These are phyloP conservation scores for Rhynchospora pubera DNA, from an alignment of 176 grass and related monocot genomes.

Conservation along the genomic window DNA sequence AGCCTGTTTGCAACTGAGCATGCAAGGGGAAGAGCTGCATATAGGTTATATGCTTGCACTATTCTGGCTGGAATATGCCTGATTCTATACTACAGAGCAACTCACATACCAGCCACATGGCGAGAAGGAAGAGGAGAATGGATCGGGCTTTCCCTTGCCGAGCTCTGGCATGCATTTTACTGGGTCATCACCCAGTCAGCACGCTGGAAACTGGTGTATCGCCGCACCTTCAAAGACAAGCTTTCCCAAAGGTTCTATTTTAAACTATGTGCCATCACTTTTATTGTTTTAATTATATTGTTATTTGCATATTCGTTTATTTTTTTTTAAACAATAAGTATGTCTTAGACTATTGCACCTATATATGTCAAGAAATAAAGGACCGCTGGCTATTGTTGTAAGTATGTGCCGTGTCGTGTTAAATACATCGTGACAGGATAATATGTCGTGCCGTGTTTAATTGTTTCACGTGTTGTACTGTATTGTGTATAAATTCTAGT, in stretches of 20 bases:
- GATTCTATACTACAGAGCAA: conserved; percentile 40
- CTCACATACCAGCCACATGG: conserved; percentile 21
- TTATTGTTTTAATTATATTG: neutral
- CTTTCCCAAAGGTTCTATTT: conserved; percentile 49
- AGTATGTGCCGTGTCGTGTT: too few relatives aligned
- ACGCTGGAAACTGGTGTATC: conserved; percentile 45
- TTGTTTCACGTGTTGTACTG: too few relatives aligned
- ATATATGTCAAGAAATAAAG: too few relatives aligned
- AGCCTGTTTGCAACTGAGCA: conserved; percentile 48
- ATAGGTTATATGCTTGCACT: conserved; percentile 39
- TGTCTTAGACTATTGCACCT: too few relatives aligned
- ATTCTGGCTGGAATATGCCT: conserved; percentile 38
- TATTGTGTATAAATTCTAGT: too few relatives aligned
- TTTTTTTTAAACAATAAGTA: too few relatives aligned
- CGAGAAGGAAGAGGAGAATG: conserved; percentile 27
- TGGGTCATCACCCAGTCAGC: conserved; percentile 66
- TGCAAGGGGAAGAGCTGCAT: conserved; percentile 20
- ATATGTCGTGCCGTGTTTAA: too few relatives aligned
- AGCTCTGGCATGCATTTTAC: conserved; percentile 68
- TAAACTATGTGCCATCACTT: neutral
- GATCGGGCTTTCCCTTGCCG: conserved; percentile 47
- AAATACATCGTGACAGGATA: too few relatives aligned
- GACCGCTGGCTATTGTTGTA: too few relatives aligned
- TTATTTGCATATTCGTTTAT: neutral
- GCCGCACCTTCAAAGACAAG: conserved; percentile 40